phyloP scores from a whole-genome alignment of 345 rosid genomes.

The Trapa bicornis region DNA sequence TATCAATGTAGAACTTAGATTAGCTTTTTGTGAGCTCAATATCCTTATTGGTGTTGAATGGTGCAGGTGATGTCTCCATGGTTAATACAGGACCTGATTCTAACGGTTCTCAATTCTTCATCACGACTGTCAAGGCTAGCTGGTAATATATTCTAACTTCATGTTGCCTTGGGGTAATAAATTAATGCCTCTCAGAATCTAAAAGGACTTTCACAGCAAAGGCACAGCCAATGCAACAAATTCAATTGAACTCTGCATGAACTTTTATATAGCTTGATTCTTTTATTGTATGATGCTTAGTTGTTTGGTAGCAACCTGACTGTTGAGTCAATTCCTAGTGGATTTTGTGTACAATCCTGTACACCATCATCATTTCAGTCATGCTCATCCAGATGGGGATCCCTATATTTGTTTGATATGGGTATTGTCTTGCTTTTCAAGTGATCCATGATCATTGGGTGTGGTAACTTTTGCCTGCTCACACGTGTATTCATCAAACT shows the following conservation, averaged over 20 bases:
- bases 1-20: not conserved
- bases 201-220: no score
- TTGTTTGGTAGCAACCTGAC: no score
- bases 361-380: not conserved
- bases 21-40: not conserved
- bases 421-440: not conserved
- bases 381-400: not conserved
- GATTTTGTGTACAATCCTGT: no score
- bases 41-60: not conserved
- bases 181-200: no score
- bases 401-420: not conserved
- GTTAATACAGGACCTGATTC: slow-evolving; percentile 85
- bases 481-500: not conserved
- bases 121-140: slow-evolving; percentile 82
- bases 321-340: no score
- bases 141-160: slow-evolving; percentile 42
- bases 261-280: no score
- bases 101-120: slow-evolving; percentile 93
- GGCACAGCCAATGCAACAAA: no score
- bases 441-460: not conserved
- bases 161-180: no score
- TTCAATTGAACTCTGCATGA: no score
- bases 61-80: slow-evolving; percentile 78
- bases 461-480: not conserved
- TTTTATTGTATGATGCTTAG: no score